Evolutionary conservation across 1,284 basidiomycete species (phyloP).

Genomic region (Salmacisia buchloeana): DNA sequence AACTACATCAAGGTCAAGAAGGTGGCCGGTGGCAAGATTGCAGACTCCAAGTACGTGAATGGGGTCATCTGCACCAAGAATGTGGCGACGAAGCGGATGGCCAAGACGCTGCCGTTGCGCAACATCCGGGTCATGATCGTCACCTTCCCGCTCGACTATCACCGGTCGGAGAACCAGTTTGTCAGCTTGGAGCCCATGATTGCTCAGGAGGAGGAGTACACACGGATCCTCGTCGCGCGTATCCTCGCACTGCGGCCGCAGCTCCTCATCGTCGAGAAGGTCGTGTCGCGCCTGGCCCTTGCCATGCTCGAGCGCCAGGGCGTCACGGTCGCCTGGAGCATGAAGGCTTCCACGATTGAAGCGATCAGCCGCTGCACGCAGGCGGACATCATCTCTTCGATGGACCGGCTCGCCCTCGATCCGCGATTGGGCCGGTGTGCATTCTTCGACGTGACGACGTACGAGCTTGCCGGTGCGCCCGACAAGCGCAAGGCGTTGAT

Average conservation of each 20-base stretch:
- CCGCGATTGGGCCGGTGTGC: slow-evolving; percentile 83
- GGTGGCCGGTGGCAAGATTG: slow-evolving; percentile 84
- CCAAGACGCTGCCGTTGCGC: slow-evolving; percentile 56
- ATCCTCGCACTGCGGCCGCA: slow-evolving; percentile 87
- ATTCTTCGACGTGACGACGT: slow-evolving; percentile 85
- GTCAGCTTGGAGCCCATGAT: slow-evolving; percentile 87
- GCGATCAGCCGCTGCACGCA: slow-evolving; percentile 90
- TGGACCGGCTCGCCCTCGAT: slow-evolving; percentile 86
- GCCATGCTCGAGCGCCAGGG: slow-evolving; percentile 81
- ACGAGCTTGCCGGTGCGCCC: slow-evolving; percentile 84
- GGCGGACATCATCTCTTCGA: slow-evolving; percentile 87
- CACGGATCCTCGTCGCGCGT: slow-evolving; percentile 78
- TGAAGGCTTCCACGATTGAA: slow-evolving; percentile 80
- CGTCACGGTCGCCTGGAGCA: slow-evolving; percentile 82
- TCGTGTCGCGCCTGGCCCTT: slow-evolving; percentile 83
- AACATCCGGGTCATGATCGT: slow-evolving; percentile 91
- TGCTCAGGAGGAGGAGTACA: slow-evolving; percentile 89
- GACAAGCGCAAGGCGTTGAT: slow-evolving; percentile 89
- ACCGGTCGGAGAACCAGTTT: slow-evolving; percentile 87
- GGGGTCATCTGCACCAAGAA: slow-evolving; percentile 80
- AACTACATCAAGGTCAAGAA: slow-evolving; percentile 98
- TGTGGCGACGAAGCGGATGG: slow-evolving; percentile 79
- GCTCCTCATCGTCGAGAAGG: slow-evolving; percentile 83
- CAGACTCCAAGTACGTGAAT: slow-evolving; percentile 92
- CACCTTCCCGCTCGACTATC: slow-evolving; percentile 91